These are phyloP conservation scores for Pestalotiopsis sp. DNA, from an alignment of 2,329 filamentous ascomycete species.

Conservation along the genomic window DNA sequence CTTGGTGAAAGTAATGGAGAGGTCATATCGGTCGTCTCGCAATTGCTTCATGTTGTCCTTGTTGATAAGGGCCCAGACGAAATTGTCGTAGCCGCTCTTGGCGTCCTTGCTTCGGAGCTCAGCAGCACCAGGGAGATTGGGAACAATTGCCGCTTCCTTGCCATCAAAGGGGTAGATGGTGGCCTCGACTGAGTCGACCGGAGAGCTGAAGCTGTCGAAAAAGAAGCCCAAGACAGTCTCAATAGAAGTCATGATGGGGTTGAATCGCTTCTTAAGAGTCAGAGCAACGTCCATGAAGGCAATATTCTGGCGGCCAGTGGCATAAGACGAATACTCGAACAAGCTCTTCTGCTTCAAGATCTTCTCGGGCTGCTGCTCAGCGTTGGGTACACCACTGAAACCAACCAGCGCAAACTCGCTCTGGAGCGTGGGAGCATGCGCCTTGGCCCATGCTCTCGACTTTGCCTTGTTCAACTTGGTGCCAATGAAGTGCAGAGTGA, in stretches of 20 bases:
- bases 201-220: slow-evolving; percentile 73
- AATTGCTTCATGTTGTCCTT: slow-evolving; percentile 91
- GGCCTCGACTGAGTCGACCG: slow-evolving; percentile 75
- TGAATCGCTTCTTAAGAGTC: slow-evolving; percentile 82
- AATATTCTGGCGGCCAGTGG: slow-evolving; percentile 88
- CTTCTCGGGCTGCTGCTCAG: slow-evolving; percentile 53
- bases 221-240: slow-evolving; percentile 76
- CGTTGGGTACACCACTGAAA: slow-evolving; percentile 63
- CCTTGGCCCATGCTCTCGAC: slow-evolving; percentile 78
- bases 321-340: slow-evolving; percentile 85
- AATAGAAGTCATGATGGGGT: slow-evolving; percentile 64
- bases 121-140: slow-evolving; percentile 60
- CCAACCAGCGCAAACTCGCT: slow-evolving; percentile 88
- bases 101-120: slow-evolving; percentile 58
- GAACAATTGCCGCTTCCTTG: slow-evolving; percentile 79
- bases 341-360: slow-evolving; percentile 85
- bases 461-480: slow-evolving; percentile 77
- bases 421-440: slow-evolving; percentile 71
- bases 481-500: slow-evolving; percentile 81
- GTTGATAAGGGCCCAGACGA: slow-evolving; percentile 94
- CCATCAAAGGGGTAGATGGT: slow-evolving; percentile 89
- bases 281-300: slow-evolving; percentile 89
- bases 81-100: slow-evolving; percentile 80
- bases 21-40: slow-evolving; percentile 90
- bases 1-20: slow-evolving; percentile 91